Conservation (phyloP, 2,329 filamentous ascomycete species). For the Cercospora berteroae region DNA sequence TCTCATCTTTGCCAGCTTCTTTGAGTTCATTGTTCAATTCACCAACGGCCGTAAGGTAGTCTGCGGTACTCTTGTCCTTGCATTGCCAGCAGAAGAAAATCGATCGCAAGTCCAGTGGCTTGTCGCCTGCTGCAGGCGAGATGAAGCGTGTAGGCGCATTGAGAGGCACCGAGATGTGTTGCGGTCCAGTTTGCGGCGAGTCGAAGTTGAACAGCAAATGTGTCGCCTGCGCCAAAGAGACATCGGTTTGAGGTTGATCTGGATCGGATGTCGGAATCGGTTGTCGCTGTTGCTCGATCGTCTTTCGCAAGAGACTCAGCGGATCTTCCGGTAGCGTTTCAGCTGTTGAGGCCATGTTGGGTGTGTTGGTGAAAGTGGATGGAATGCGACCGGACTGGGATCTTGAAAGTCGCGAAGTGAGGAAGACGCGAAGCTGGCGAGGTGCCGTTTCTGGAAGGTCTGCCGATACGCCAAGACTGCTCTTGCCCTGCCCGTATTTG, state of each 20-base stretch:
- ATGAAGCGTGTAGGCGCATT: conserved; percentile 76
- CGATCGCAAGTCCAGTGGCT: conserved; percentile 69
- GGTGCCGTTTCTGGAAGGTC: background rate
- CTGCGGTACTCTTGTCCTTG: conserved; percentile 82
- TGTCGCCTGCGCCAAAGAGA: conserved; percentile 70
- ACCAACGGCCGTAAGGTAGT: conserved; percentile 83
- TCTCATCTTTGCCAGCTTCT: conserved; percentile 55
- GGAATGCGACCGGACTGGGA: background rate
- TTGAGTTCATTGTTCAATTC: conserved; percentile 74
- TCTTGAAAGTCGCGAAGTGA: background rate
- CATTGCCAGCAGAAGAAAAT: conserved; percentile 97
- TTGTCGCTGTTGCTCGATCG: conserved; percentile 68
- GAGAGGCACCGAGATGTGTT: conserved; percentile 54
- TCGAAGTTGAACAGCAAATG: conserved; percentile 51
- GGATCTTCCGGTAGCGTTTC: conserved; percentile 56
- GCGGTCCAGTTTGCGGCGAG: conserved; percentile 41
- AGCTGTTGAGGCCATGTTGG: conserved; percentile 30
- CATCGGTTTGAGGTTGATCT: conserved; percentile 60
- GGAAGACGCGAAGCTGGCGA: conserved; percentile 3
- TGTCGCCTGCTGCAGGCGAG: conserved; percentile 54
- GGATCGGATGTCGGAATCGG: conserved; percentile 72
- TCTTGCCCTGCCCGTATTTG: background rate
- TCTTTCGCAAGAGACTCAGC: conserved; percentile 77
- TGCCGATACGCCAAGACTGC: background rate
- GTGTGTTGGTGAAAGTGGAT: background rate